Evolutionary conservation across 129 eudicot genomes (phyloP), one percentile per base, ranked within the genome.

Genomic region (Flaveria ramosissima): DNA sequence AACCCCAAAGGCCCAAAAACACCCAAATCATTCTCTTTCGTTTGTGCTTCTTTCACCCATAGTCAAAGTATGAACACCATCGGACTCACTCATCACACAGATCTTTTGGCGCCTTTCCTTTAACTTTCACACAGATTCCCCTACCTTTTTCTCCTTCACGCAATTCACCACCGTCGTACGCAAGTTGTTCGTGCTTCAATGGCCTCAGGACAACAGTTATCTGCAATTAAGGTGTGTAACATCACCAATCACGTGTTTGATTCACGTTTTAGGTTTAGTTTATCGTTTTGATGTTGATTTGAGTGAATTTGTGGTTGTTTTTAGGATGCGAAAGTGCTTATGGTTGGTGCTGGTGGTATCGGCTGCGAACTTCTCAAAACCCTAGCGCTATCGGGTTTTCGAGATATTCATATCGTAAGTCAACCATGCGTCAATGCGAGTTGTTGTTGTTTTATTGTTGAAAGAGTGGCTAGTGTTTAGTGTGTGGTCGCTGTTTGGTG

Each of bases 271-370:
- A 43, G 3, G 39, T 15, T 24, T 36, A 42, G 0, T 70, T 53
- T 36, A 19, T 21, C 9, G 21, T 24, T 73, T 19, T 36, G 41
- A 3, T 5, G 7, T 0, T 36, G 41, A 70, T 75, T 65, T 9
- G 26, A 24, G 24, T 65, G 1, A 7, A 17, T 3, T 56, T 20
- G 52, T 30, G 53, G 48, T 30, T 16, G 32, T 12, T 57, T 57
- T 60, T 73, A 93, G 97, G 96, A 83, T 74, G 87, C 95, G 3
- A 88, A 90, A 77, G 97, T 93, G 83, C 89, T 93, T 12, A 93
- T 93, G 98, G 98, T 93, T 13, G 98, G 98, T 74, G 97, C 97
- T 76, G 98, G 98, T 53, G 98, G 98, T 21, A 93, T 93, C 69
- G 98, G 98, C 9, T 93, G 98, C 73, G 98, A 90, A 82, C 97